A percentile compares a stretch with the other conserved stretches of the same genome.
phyloP scores from a whole-genome alignment of 164 flowering plant species.

The Paratinospora sagittata region DNA sequence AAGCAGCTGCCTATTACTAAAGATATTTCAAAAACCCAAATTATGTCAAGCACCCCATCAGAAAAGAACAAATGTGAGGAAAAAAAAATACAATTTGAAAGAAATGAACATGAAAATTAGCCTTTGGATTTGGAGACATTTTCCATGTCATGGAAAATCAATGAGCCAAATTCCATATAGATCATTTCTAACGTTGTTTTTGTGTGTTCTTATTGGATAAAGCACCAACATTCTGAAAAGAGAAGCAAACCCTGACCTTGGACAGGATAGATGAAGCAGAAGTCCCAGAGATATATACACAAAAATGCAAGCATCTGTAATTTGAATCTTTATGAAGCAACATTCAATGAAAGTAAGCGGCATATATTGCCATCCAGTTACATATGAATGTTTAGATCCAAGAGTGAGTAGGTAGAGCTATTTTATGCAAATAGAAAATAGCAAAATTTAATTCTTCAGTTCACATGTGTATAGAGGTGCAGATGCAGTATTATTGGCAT shows the following conservation, averaged over 20 bases:
- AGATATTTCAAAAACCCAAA: slow-evolving; percentile 1
- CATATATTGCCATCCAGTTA: background rate
- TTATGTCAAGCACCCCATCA: slow-evolving; percentile 3
- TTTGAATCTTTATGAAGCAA: background rate
- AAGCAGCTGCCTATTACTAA: slow-evolving; percentile 9
- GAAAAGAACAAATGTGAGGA: slow-evolving; percentile 4
- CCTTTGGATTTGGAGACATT: background rate
- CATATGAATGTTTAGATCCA: background rate
- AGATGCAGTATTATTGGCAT: background rate
- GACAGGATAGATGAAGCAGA: too few relatives aligned
- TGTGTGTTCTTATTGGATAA: too few relatives aligned
- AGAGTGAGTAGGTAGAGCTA: background rate
- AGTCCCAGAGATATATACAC: background rate
- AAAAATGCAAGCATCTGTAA: background rate
- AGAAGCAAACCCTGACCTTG: too few relatives aligned
- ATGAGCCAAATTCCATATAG: too few relatives aligned
- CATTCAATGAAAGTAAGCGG: background rate
- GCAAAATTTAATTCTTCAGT: background rate
- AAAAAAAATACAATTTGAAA: background rate
- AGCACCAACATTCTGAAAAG: too few relatives aligned
- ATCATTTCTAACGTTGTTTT: too few relatives aligned
- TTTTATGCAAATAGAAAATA: slow-evolving; percentile 1
- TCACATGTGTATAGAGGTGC: background rate
- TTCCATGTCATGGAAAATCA: background rate
- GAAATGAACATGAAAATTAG: background rate